Evolutionary conservation across 2,329 filamentous ascomycete genomes (phyloP), one percentile per base, ranked within the genome.

Genomic region (Colletotrichum caudatum): DNA sequence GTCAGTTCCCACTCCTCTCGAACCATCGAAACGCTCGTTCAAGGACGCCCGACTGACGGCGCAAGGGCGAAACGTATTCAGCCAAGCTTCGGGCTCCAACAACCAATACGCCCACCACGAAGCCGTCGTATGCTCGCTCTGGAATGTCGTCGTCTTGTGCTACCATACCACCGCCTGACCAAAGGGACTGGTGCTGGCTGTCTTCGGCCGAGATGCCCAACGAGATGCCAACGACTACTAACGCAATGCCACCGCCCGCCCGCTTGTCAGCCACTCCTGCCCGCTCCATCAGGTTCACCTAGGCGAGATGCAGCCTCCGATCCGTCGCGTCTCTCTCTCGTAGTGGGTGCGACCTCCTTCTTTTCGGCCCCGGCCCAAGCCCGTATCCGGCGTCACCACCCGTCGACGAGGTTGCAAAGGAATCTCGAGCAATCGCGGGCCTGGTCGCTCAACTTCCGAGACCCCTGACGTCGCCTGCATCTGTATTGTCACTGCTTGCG

Each of bases 201-300:
- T 58, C 51, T 29, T 63, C 64, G 44, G 46, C 44, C 44, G 69
- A 56, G 64, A 69, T 54, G 29, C n/a, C 58, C 65, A 35, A n/a
- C n/a, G n/a, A n/a, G n/a, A n/a, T n/a, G n/a, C n/a, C n/a, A n/a
- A 54, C 33, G 29, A 37, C 53, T 14, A 50, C 53, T 8, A 46
- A 41, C 26, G 53, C 64, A 56, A 64, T 53, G 59, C 54, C 23
- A 41, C 53, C 59, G 46, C 44, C 53, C 44, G 58, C 64, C 58
- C 59, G 46, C 58, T 59, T 59, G 53, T 54, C 51, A 71, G 69
- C 69, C 69, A 68, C 64, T 29, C 37, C 33, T 41, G n/a, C 58
- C 46, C 35, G 29, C 65, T 46, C 33, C 23, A 58, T 67, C 64
- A 67, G 64, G 50, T 67, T 62, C 50, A 50, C 35, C 29, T 44